phyloP scores from a whole-genome alignment of 2,329 filamentous ascomycete genomes.

The Colletotrichum sp. region DNA sequence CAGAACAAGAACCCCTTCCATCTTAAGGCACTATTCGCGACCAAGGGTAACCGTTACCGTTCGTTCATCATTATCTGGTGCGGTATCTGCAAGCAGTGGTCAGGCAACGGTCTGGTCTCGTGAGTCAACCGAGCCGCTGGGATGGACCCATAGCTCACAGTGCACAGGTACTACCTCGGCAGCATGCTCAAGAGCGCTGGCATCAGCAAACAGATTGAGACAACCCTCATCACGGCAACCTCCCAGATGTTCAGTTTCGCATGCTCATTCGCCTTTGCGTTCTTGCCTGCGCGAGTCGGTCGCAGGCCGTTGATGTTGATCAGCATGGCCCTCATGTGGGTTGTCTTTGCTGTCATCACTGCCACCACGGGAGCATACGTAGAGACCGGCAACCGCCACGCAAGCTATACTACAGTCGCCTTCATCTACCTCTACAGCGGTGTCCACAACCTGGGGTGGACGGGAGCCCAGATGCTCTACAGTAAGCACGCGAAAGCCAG shows the following conservation, averaged over 20 bases:
- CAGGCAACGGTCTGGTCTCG: slow-evolving; percentile 22
- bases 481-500: background rate
- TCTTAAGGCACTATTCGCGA: slow-evolving; percentile 28
- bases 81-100: slow-evolving; percentile 47
- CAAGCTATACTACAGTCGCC: slow-evolving; percentile 3
- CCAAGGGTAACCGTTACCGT: slow-evolving; percentile 35
- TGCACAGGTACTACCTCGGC: background rate
- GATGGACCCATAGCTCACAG: background rate
- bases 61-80: slow-evolving; percentile 45
- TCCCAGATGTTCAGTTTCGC: slow-evolving; percentile 21
- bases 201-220: slow-evolving; percentile 10
- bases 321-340: slow-evolving; percentile 18
- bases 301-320: slow-evolving; percentile 20
- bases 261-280: slow-evolving; percentile 12
- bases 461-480: slow-evolving; percentile 17
- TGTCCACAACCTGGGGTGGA: slow-evolving; percentile 20
- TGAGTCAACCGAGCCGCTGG: background rate
- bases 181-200: slow-evolving; percentile 18
- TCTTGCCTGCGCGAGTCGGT: slow-evolving; percentile 14
- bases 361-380: slow-evolving; percentile 15
- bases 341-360: slow-evolving; percentile 13
- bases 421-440: slow-evolving; percentile 21
- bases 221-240: slow-evolving; percentile 18
- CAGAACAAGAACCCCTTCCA: slow-evolving; percentile 26
- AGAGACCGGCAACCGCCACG: slow-evolving; percentile 8